Evolutionary conservation across 2,329 filamentous ascomycete genomes (phyloP).

Genomic region (Didymella pomorum): DNA sequence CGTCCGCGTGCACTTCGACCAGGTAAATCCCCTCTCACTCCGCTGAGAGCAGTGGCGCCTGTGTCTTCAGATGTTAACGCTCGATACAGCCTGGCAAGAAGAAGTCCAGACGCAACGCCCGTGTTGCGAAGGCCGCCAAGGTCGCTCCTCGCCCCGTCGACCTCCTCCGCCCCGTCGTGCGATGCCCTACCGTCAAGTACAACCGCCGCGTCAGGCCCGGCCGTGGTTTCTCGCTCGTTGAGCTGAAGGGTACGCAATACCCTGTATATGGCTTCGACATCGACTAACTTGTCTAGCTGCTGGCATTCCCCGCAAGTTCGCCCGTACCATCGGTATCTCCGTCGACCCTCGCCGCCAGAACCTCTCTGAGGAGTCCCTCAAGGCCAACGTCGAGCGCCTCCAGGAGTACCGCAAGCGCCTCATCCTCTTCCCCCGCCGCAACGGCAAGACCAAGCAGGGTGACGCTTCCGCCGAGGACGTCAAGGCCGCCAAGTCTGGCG

Average conservation of each 20-base stretch:
- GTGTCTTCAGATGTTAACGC: slow-evolving; percentile 48
- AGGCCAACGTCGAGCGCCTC: slow-evolving; percentile 94
- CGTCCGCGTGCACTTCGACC: slow-evolving; percentile 99
- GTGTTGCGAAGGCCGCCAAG: slow-evolving; percentile 92
- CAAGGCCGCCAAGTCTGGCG: slow-evolving; percentile 68
- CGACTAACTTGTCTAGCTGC: slow-evolving; percentile 71
- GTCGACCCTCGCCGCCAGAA: slow-evolving; percentile 97
- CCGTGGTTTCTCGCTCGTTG: slow-evolving; percentile 95
- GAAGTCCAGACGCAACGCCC: slow-evolving; percentile 87
- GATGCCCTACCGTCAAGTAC: slow-evolving; percentile 98
- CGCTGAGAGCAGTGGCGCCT: slow-evolving; percentile 63
- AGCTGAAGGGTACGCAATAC: slow-evolving; percentile 84
- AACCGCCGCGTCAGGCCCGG: slow-evolving; percentile 97
- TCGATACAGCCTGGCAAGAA: slow-evolving; percentile 90
- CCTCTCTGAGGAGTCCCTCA: slow-evolving; percentile 93
- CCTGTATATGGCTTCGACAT: not conserved
- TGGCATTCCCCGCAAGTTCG: slow-evolving; percentile 91
- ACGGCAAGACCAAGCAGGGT: slow-evolving; percentile 89
- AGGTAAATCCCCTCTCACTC: slow-evolving; percentile 75
- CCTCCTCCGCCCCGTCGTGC: slow-evolving; percentile 93
- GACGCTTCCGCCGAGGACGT: slow-evolving; percentile 86
- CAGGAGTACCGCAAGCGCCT: slow-evolving; percentile 96
- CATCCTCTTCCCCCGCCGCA: slow-evolving; percentile 97
- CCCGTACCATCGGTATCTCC: slow-evolving; percentile 94
- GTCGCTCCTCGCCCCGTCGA: slow-evolving; percentile 97